Base-by-base conservation (phyloP, 768 basidiomycete species). In the Astraeus odoratus region DNA sequence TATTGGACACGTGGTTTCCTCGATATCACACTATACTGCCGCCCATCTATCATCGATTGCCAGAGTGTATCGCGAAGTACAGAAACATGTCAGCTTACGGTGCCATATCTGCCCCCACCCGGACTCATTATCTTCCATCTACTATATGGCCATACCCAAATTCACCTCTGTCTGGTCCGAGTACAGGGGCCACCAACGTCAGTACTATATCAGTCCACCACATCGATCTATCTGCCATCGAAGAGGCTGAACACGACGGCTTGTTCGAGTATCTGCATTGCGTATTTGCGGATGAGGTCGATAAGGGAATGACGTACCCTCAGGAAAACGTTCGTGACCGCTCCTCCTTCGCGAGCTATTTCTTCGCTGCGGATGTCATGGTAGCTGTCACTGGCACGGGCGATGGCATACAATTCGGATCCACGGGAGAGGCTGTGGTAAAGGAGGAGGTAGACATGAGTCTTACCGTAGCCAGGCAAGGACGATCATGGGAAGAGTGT, bases 261-360 rank as follows among this genome's bases (percentile, higher is more conserved):
- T 65, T 91, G 30, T 57, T 86, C 44, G 72, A 79, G 18, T 75
- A 82, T 55, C 73, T 89, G 15, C 73, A 74, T 50, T 30, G 47
- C 25, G 67, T 79, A 20, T 94, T 95, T 62, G 75, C 78, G n/a
- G 69, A 71, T 42, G 88, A 86, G 54, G 70, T 95, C 10, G 81
- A 80, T 45, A 76, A 76, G 37, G 93, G 93, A 1, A 56, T 68
- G 50, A 90, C 92, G 7, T 95, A 94, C 63, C 91, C 92, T 0
- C 92, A 94, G 64, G 86, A 91, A 63, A 74, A 73, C 31, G 66
- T 73, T 15, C 68, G 72, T 42, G 65, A 68, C 5, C 69, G 71
- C 19, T 64, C 74, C 25, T 66, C 71, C 3, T 96, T 92, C 64
- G 75, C 73, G 47, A 68, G 71, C 9, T 91, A 90, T 62, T 93